Evolutionary conservation across 352 stramenopile species (phyloP).

Genomic region (Elongisporangium anandrum): DNA sequence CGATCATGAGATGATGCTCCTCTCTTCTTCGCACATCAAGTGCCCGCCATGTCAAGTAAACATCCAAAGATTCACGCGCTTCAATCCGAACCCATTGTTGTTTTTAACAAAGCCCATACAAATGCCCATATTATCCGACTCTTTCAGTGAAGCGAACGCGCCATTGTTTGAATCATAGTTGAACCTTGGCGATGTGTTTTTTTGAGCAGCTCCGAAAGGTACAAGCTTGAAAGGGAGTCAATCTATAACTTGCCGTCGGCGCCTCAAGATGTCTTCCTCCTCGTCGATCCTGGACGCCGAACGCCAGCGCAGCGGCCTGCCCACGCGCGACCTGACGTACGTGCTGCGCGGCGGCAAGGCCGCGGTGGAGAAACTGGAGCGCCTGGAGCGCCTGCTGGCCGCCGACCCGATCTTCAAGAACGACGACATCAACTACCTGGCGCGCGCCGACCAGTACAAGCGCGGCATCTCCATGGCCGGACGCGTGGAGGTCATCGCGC

Average conservation of each 20-base stretch:
- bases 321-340: constrained; percentile 53
- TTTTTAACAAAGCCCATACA: neutral
- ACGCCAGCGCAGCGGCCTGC: constrained; percentile 36
- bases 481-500: constrained; percentile 49
- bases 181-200: neutral
- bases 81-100: neutral
- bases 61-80: neutral
- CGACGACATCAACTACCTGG: constrained; percentile 62
- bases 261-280: neutral
- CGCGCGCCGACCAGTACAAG: constrained; percentile 59
- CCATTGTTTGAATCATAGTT: neutral
- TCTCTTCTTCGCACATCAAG: neutral
- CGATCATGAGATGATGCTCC: neutral
- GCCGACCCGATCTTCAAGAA: constrained; percentile 52
- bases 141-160: neutral
- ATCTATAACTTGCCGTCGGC: neutral
- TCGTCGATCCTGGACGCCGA: constrained; percentile 22
- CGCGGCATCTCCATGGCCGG: constrained; percentile 51
- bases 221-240: neutral
- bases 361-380: constrained; percentile 48
- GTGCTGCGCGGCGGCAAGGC: constrained; percentile 52
- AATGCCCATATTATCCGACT: neutral
- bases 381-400: constrained; percentile 52
- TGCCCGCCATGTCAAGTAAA: constrained; percentile 5
- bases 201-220: neutral